These are phyloP conservation scores for Porodaedalea pini DNA, from an alignment of 1,284 basidiomycete species.

Conservation along the genomic window DNA sequence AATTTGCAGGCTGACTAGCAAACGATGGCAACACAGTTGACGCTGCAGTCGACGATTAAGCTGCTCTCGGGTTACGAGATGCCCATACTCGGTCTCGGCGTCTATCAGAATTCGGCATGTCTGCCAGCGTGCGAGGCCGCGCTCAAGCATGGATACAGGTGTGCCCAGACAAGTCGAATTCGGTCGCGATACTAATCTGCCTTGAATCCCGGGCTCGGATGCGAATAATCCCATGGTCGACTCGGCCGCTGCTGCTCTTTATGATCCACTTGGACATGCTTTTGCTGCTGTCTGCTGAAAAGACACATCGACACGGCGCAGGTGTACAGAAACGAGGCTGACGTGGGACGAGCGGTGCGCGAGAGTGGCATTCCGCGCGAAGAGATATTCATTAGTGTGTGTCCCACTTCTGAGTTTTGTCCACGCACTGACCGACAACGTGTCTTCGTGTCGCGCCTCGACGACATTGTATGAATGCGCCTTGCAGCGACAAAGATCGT, in stretches of 20 bases:
- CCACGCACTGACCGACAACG: neutral
- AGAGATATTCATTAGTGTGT: slow-evolving; percentile 46
- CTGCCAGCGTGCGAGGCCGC: slow-evolving; percentile 39
- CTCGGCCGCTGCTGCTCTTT: too few species aligned
- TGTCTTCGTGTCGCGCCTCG: neutral
- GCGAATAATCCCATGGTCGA: too few species aligned
- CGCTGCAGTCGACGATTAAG: slow-evolving; percentile 15
- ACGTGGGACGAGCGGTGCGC: slow-evolving; percentile 43
- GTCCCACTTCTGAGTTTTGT: neutral
- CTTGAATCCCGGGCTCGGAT: too few species aligned
- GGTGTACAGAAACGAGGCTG: slow-evolving; percentile 51
- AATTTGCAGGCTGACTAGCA: too few species aligned
- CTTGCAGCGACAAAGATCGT: slow-evolving; percentile 47
- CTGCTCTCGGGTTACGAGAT: slow-evolving; percentile 27
- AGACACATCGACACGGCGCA: slow-evolving; percentile 44
- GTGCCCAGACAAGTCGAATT: too few species aligned
- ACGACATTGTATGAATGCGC: neutral
- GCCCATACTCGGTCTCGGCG: slow-evolving; percentile 50
- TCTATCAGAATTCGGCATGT: slow-evolving; percentile 43
- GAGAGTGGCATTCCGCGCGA: slow-evolving; percentile 39
- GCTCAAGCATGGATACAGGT: slow-evolving; percentile 45
- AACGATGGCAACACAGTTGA: neutral
- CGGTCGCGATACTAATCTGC: neutral
- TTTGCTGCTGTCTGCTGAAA: slow-evolving; percentile 4
- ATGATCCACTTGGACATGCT: too few species aligned